Base-by-base conservation (phyloP, 2,329 filamentous ascomycete genomes). In the Colletotrichum sansevieriae region DNA sequence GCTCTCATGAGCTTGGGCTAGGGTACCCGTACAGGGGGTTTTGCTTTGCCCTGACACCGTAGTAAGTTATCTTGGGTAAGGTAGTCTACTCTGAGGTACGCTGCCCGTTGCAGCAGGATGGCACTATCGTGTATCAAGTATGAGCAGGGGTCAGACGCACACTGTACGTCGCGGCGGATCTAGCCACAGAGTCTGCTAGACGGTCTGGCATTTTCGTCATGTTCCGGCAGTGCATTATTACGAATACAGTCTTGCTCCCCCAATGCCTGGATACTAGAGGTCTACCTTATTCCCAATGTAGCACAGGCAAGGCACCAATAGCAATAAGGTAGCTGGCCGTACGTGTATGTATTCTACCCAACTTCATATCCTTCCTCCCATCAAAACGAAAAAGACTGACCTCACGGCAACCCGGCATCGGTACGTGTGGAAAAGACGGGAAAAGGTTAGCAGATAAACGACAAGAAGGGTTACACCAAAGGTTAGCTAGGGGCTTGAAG, bases 171-270 rank as follows among this genome's bases (percentile, higher is more conserved):
- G 44, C n/a, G 10, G n/a, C 22, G 43, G 22, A 22, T 5, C 11
- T 33, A 37, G 55, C 37, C 63, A 46, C 11, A 51, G 44, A 64
- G 11, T 13, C 55, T 20, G 29, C 25, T n/a, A 51, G 37, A 22
- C 18, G 41, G 35, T 37, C 18, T 55, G 33, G 51, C 52, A 41
- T 68, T 35, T 41, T 66, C 66, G 55, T 69, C 66, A 65, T 69
- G 22, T 57, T 44, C 20, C 11, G 18, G 49, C 66, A 69, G 66
- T 62, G 66, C 66, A 55, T 8, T 65, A 62, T 69, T 49, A 66
- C 62, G 62, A 61, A 69, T 69, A 69, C 66, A 69, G 55, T 41
- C 20, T n/a, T 33, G 37, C 47, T n/a, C 66, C 66, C 66, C 66
- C 66, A 44, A 41, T 33, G 47, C 35, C 33, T 35, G 49, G 51